A percentile compares a stretch with the other conserved stretches of the same genome.
These are phyloP conservation scores for Pythium guiyangense DNA, from an alignment of 352 stramenopile genomes.

Conservation along the genomic window DNA sequence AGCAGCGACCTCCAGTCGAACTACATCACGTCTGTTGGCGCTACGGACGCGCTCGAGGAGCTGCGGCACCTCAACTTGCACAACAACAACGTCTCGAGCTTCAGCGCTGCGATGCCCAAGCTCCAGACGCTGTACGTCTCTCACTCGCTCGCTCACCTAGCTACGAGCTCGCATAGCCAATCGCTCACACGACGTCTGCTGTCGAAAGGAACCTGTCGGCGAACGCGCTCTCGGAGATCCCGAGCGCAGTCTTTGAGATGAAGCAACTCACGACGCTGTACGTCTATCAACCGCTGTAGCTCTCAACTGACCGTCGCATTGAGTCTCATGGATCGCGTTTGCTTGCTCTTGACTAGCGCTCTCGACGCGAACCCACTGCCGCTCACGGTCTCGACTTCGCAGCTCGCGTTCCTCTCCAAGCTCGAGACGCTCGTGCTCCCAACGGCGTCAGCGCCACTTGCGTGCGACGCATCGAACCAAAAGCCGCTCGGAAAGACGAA, in stretches of 20 bases:
- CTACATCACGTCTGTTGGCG: slow-evolving; percentile 5
- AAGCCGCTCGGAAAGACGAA: slow-evolving; percentile 19
- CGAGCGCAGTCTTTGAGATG: slow-evolving; percentile 40
- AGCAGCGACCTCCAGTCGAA: slow-evolving; percentile 11
- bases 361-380: slow-evolving; percentile 7
- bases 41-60: slow-evolving; percentile 1
- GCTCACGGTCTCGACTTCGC: slow-evolving; percentile 1
- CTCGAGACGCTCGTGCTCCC: slow-evolving; percentile 31
- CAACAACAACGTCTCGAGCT: slow-evolving; percentile 43
- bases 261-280: slow-evolving; percentile 32
- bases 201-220: slow-evolving; percentile 35
- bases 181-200: background rate
- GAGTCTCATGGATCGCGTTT: background rate
- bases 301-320: too few relatives aligned
- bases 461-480: slow-evolving; percentile 24
- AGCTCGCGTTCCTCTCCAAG: slow-evolving; percentile 22
- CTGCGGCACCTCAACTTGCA: slow-evolving; percentile 30
- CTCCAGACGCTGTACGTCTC: slow-evolving; percentile 41
- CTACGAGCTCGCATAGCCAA: too few relatives aligned
- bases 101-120: slow-evolving; percentile 35
- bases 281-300: slow-evolving; percentile 14
- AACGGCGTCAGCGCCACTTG: slow-evolving; percentile 17
- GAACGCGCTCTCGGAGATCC: slow-evolving; percentile 52
- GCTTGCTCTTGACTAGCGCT: background rate
- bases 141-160: background rate